A percentile compares a stretch with the other conserved stretches of the same genome.
phyloP scores from a whole-genome alignment of 257 asterid genomes.

The Rehmannia glutinosa region DNA sequence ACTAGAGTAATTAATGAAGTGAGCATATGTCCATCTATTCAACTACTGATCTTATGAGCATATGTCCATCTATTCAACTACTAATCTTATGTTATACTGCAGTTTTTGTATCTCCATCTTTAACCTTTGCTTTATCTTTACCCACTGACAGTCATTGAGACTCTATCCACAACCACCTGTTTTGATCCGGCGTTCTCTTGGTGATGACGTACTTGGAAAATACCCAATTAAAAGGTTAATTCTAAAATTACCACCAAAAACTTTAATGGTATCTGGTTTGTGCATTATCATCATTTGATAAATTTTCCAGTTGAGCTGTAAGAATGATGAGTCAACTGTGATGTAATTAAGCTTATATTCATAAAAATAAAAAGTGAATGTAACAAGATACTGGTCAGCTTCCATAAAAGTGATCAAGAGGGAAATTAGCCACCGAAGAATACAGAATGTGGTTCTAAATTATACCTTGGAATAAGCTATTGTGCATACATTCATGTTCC shows the following conservation, averaged over 20 bases:
- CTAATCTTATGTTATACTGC: conserved; percentile 4
- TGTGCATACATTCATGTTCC: too few relatives aligned
- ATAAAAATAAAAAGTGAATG: neutral
- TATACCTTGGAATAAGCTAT: neutral
- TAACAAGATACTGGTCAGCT: neutral
- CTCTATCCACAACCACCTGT: conserved; percentile 99
- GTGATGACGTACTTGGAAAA: conserved; percentile 67
- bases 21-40: conserved; percentile 28
- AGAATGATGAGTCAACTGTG: neutral
- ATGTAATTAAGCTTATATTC: neutral
- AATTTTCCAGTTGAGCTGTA: neutral
- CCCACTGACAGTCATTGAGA: conserved; percentile 73
- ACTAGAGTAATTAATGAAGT: conserved; percentile 93
- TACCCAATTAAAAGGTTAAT: conserved; percentile 79
- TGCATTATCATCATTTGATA: neutral
- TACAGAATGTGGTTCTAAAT: neutral
- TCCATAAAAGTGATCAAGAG: neutral
- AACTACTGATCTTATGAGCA: conserved; percentile 24
- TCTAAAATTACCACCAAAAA: neutral
- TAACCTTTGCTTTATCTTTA: neutral
- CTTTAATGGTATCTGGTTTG: neutral
- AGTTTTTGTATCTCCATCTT: conserved; percentile 6
- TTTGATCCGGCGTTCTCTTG: conserved; percentile 91
- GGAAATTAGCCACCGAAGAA: too few relatives aligned
- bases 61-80: conserved; percentile 2